Conservation (phyloP, 805 yeast genomes). For the Cyberlindnera mississippiensis region DNA sequence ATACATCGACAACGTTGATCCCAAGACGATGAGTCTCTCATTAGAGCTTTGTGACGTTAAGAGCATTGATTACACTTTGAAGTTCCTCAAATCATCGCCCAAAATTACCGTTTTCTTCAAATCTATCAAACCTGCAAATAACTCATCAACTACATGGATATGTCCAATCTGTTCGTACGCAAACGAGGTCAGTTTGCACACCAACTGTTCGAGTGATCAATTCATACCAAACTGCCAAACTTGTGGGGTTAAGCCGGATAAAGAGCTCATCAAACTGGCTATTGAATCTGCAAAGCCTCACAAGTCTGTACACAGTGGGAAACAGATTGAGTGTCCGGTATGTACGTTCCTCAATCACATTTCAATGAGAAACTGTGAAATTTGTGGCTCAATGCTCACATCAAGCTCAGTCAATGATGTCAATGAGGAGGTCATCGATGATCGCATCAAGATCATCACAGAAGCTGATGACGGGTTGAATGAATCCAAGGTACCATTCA, state of each 20-base stretch:
- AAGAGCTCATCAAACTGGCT: slow-evolving; percentile 33
- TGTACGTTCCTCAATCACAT: slow-evolving; percentile 88
- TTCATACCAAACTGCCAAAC: slow-evolving; percentile 47
- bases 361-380: slow-evolving; percentile 71
- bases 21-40: slow-evolving; percentile 42
- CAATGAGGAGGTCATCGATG: slow-evolving; percentile 29
- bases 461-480: slow-evolving; percentile 30
- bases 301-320: background rate
- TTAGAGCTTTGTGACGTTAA: slow-evolving; percentile 42
- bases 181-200: slow-evolving; percentile 40
- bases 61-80: slow-evolving; percentile 38
- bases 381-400: slow-evolving; percentile 67
- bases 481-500: slow-evolving; percentile 27
- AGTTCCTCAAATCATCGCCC: slow-evolving; percentile 76
- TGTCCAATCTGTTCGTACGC: slow-evolving; percentile 87
- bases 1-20: slow-evolving; percentile 55
- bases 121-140: slow-evolving; percentile 6
- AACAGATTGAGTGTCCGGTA: slow-evolving; percentile 38
- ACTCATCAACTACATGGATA: slow-evolving; percentile 61
- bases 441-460: slow-evolving; percentile 30
- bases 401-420: too few relatives aligned
- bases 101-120: slow-evolving; percentile 51
- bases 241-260: slow-evolving; percentile 56
- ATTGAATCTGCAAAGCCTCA: slow-evolving; percentile 16
- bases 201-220: slow-evolving; percentile 24